Evolutionary conservation across 768 basidiomycete species (phyloP).

Genomic region (Boletus rubropictus): DNA sequence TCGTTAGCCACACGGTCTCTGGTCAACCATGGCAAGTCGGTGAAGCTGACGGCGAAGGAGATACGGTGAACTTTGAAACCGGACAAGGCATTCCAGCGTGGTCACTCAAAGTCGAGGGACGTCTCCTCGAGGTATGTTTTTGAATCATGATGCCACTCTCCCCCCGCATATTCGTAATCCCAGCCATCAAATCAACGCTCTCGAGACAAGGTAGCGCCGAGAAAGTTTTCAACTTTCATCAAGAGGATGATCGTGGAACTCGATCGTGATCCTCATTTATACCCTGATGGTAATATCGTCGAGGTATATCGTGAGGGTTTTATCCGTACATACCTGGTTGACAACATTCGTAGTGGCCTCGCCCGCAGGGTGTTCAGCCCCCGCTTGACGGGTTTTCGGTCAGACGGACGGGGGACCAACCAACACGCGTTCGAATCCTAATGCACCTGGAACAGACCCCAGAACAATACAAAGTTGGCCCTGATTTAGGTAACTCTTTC

Average conservation of each 20-base stretch:
- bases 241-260: conserved; percentile 82
- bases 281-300: conserved; percentile 81
- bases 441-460: conserved; percentile 83
- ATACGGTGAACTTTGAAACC: conserved; percentile 59
- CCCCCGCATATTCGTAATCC: neutral
- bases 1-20: conserved; percentile 82
- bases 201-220: conserved; percentile 54
- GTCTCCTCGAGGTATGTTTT: conserved; percentile 66
- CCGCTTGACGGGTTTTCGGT: conserved; percentile 84
- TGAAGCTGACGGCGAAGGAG: conserved; percentile 29
- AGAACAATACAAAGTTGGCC: conserved; percentile 74
- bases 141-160: neutral
- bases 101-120: conserved; percentile 82
- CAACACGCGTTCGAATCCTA: conserved; percentile 76
- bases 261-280: conserved; percentile 75
- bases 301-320: conserved; percentile 49
- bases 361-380: conserved; percentile 49
- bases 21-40: conserved; percentile 80
- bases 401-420: conserved; percentile 71
- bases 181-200: conserved; percentile 58
- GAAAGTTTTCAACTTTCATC: conserved; percentile 83
- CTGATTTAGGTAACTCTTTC: conserved; percentile 56
- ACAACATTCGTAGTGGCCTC: conserved; percentile 49
- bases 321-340: neutral
- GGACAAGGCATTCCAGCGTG: conserved; percentile 89